Evolutionary conservation across 129 eudicot genomes (phyloP).

Genomic region (Deinandra increscens): DNA sequence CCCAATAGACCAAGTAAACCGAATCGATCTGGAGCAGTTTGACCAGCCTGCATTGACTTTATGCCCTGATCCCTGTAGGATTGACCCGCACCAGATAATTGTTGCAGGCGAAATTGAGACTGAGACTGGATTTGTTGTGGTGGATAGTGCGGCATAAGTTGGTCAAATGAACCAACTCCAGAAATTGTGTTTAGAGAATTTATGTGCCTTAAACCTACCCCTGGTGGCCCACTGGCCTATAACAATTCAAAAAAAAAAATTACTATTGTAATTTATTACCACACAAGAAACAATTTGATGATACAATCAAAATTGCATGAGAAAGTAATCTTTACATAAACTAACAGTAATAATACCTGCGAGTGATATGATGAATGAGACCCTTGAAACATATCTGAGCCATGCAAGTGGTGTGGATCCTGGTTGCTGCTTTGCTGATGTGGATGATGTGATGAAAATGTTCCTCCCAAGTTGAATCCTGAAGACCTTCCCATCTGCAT

Average conservation of each 20-base stretch:
- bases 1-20: constrained; percentile 83
- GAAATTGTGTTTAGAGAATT: constrained; percentile 55
- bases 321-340: neutral
- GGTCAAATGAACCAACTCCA: constrained; percentile 79
- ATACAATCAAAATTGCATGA: neutral
- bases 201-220: constrained; percentile 61
- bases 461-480: constrained; percentile 70
- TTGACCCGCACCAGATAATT: neutral
- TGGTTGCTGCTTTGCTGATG: constrained; percentile 45
- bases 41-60: constrained; percentile 54
- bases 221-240: constrained; percentile 68
- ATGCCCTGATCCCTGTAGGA: constrained; percentile 78
- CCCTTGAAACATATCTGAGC: constrained; percentile 66
- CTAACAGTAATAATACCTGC: constrained; percentile 53
- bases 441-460: constrained; percentile 57
- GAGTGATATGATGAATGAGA: constrained; percentile 62
- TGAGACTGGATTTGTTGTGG: constrained; percentile 70
- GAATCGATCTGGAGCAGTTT: constrained; percentile 70
- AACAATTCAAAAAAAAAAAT: constrained; percentile 47
- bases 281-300: neutral
- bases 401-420: constrained; percentile 67
- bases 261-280: neutral
- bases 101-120: constrained; percentile 76
- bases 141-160: constrained; percentile 83
- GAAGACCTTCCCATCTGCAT: constrained; percentile 74